Base-by-base conservation (phyloP, 176 grass and related monocot species). In the Calamus simplicifolius region DNA sequence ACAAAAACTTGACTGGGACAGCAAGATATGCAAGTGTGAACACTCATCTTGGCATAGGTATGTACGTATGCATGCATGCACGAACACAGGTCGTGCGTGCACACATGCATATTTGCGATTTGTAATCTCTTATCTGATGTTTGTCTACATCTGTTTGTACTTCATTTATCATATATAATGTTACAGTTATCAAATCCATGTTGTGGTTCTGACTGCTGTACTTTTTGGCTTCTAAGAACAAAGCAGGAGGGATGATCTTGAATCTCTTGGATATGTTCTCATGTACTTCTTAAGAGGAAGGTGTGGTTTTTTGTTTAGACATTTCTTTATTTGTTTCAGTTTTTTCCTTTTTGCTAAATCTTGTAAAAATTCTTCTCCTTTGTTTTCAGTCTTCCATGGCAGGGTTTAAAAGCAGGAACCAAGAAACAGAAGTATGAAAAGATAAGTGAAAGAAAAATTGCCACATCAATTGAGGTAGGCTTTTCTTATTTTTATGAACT, bases 281-380 rank as follows among this genome's bases (percentile, higher is more conserved):
- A 89, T 89, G 90, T 95, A 95, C 51, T 89, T 95, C 54, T 81
- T 95, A 63, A 89, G 57, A 83, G 90, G 90, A 95, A 95, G 90
- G 90, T 95, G 66, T 6, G 82, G 77, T 73, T n/a, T 29, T 23
- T 35, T 19, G 19, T 19, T 64, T 57, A 18, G 5, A 52, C 16
- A 16, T 48, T 15, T 48, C 16, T 50, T 27, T 21, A 57, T 5
- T 27, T 28, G 16, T 74, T 59, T 28, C n/a, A n/a, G 54, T 6
- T 48, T 68, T 30, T 31, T 56, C 31, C 2, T 2, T n/a, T 38
- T 38, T 38, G 31, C 4, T 8, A 38, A 8, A 4, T 38, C 31
- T 38, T 10, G 10, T 38, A 38, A 38, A 5, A 29, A 67, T 66
- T 19, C 64, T 38, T 51, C 19, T 25, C 50, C 30, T 75, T 29